These are phyloP conservation scores for Schwanniomyces yamadae DNA, from an alignment of 805 yeast species.

Conservation along the genomic window DNA sequence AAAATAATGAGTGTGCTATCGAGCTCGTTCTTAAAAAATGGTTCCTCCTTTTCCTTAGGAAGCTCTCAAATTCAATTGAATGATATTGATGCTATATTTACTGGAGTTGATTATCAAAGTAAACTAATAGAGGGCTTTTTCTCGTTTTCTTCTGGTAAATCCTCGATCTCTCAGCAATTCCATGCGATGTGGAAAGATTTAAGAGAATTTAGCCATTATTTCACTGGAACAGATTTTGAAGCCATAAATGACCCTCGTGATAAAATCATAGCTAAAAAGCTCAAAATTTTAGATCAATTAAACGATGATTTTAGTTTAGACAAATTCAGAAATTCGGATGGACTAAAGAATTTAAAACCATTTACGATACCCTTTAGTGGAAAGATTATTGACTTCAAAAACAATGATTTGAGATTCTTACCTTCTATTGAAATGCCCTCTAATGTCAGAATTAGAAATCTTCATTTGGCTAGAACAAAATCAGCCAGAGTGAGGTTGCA, in stretches of 20 bases:
- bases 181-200: conserved; percentile 6
- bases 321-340: conserved; percentile 2
- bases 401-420: conserved; percentile 34
- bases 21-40: conserved; percentile 22
- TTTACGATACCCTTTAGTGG: conserved; percentile 25
- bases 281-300: conserved; percentile 10
- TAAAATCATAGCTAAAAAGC: conserved; percentile 9
- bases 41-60: conserved; percentile 19
- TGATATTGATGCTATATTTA: conserved; percentile 15
- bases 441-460: conserved; percentile 9
- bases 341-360: background rate
- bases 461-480: conserved; percentile 17
- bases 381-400: conserved; percentile 33
- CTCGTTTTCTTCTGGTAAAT: conserved; percentile 10
- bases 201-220: conserved; percentile 9
- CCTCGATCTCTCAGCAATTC: background rate
- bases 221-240: conserved; percentile 12
- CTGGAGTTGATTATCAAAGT: conserved; percentile 18
- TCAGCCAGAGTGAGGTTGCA: conserved; percentile 25
- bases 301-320: conserved; percentile 4
- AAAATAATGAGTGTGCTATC: conserved; percentile 18
- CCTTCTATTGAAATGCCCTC: conserved; percentile 6
- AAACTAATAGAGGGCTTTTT: conserved; percentile 17
- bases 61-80: conserved; percentile 1
- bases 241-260: conserved; percentile 3